These are phyloP conservation scores for Serendipita sp. DNA, from an alignment of 768 basidiomycete genomes.

Conservation along the genomic window DNA sequence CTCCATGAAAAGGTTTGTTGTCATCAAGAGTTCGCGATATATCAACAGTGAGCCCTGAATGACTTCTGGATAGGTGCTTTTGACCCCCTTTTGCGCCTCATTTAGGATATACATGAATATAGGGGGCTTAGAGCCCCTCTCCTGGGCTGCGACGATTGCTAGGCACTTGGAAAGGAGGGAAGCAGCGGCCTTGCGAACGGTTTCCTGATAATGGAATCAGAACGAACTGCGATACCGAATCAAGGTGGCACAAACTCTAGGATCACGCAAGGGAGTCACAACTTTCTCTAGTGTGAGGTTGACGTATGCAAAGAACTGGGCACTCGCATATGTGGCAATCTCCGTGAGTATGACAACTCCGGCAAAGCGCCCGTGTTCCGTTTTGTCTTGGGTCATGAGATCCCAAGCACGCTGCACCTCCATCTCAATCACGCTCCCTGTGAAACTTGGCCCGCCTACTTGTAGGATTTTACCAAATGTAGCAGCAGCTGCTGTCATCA, in stretches of 20 bases:
- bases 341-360: constrained; percentile 91
- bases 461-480: constrained; percentile 76
- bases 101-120: constrained; percentile 66
- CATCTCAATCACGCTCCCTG: constrained; percentile 77
- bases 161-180: constrained; percentile 87
- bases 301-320: constrained; percentile 78
- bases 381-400: constrained; percentile 54
- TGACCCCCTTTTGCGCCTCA: constrained; percentile 70
- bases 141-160: constrained; percentile 65
- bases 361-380: constrained; percentile 76
- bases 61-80: constrained; percentile 65
- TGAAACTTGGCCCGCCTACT: constrained; percentile 68
- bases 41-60: constrained; percentile 88
- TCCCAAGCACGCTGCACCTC: constrained; percentile 77
- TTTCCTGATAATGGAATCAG: constrained; percentile 21
- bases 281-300: constrained; percentile 83
- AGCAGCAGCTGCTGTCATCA: constrained; percentile 92
- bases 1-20: constrained; percentile 92
- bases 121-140: constrained; percentile 43
- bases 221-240: too few relatives aligned
- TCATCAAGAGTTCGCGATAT: constrained; percentile 76
- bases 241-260: constrained; percentile 33
- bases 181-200: constrained; percentile 84
- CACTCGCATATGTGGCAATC: constrained; percentile 75
- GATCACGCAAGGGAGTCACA: constrained; percentile 75